Conservation (phyloP, 2,329 filamentous ascomycete genomes). For the Clonostachys solani region DNA sequence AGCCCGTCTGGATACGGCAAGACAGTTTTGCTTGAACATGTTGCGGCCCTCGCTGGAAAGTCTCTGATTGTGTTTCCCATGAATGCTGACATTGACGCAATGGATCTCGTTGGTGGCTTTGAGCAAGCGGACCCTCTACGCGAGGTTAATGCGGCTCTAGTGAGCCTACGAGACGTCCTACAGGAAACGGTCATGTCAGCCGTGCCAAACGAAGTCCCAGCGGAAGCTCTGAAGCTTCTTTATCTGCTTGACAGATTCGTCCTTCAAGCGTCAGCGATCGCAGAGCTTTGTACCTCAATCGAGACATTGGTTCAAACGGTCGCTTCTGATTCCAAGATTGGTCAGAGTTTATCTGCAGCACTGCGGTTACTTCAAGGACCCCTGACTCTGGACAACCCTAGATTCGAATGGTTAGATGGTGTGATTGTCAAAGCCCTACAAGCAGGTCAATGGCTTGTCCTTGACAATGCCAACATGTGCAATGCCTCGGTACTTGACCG, state of each 20-base stretch:
- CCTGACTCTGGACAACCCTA: constrained; percentile 62
- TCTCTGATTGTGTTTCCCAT: constrained; percentile 78
- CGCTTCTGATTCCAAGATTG: constrained; percentile 39
- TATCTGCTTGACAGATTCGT: constrained; percentile 39
- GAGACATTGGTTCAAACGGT: constrained; percentile 32
- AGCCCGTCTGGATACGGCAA: constrained; percentile 86
- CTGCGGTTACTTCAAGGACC: constrained; percentile 46
- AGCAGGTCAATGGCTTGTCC: constrained; percentile 83
- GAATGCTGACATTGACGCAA: constrained; percentile 93
- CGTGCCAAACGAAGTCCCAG: constrained; percentile 40
- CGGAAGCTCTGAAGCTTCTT: constrained; percentile 44
- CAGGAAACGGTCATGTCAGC: constrained; percentile 43
- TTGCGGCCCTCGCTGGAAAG: constrained; percentile 76
- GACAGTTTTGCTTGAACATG: constrained; percentile 70
- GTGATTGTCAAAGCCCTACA: constrained; percentile 84
- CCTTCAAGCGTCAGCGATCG: constrained; percentile 30
- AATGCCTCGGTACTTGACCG: constrained; percentile 92
- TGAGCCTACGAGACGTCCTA: constrained; percentile 44
- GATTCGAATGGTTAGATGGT: constrained; percentile 96
- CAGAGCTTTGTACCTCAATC: constrained; percentile 29
- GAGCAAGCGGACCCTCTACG: constrained; percentile 86
- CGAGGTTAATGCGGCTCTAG: constrained; percentile 55
- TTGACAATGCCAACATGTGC: constrained; percentile 97
- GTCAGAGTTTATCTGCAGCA: constrained; percentile 40
- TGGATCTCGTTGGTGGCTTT: constrained; percentile 95